phyloP scores from a whole-genome alignment of 371 early-diverging fungal species.

The Apophysomyces sp. region DNA sequence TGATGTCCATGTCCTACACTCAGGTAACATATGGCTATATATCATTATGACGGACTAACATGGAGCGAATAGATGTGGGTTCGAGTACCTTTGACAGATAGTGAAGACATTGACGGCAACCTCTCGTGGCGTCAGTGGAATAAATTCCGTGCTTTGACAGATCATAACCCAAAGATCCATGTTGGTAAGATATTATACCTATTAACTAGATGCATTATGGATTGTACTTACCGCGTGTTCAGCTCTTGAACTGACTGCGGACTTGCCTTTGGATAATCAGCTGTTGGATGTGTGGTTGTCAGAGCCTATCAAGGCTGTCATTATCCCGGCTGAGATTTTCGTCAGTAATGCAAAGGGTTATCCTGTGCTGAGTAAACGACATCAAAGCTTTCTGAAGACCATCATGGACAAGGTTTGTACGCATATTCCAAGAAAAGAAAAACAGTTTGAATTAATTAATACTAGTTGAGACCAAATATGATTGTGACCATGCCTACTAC shows the following conservation, averaged over 20 bases:
- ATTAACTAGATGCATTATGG: slow-evolving; percentile 9
- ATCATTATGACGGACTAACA: background rate
- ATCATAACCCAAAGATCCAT: slow-evolving; percentile 52
- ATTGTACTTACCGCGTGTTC: background rate
- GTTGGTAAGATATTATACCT: slow-evolving; percentile 39
- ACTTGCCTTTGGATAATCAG: slow-evolving; percentile 51
- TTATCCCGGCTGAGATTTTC: slow-evolving; percentile 74
- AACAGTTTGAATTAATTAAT: background rate
- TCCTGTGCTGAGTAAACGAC: slow-evolving; percentile 81
- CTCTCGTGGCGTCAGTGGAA: slow-evolving; percentile 69
- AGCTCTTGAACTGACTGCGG: slow-evolving; percentile 65
- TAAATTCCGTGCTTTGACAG: slow-evolving; percentile 56
- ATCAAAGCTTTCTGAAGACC: slow-evolving; percentile 68
- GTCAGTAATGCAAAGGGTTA: slow-evolving; percentile 77
- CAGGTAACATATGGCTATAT: slow-evolving; percentile 32
- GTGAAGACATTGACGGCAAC: slow-evolving; percentile 30
- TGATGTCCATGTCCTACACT: slow-evolving; percentile 43
- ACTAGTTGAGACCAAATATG: slow-evolving; percentile 50
- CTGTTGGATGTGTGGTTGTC: slow-evolving; percentile 78
- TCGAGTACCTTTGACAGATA: slow-evolving; percentile 36
- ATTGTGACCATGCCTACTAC: slow-evolving; percentile 44
- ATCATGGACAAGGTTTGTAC: slow-evolving; percentile 53
- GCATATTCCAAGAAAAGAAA: background rate
- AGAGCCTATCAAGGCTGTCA: slow-evolving; percentile 79
- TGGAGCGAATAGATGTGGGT: slow-evolving; percentile 30